Conservation (phyloP, 805 yeast genomes). For the Helenozyma baotianmanensis region DNA sequence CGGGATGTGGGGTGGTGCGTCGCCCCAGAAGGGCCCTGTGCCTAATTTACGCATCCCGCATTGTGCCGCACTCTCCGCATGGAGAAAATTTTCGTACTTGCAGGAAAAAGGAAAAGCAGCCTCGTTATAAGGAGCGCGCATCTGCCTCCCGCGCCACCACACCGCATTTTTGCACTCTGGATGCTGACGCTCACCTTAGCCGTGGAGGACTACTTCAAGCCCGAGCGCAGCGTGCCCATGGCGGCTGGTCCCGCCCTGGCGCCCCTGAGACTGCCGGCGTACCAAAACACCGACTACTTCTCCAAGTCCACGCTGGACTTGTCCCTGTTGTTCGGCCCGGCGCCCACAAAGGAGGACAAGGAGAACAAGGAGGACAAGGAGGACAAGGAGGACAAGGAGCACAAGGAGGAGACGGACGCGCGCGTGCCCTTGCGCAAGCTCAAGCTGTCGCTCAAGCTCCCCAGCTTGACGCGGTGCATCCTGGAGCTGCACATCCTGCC, state of each 20-base stretch:
- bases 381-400: too few species aligned
- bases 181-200: constrained; percentile 16
- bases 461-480: constrained; percentile 17
- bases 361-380: too few species aligned
- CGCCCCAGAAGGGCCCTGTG: too few species aligned
- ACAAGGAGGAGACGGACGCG: neutral
- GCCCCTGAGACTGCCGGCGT: neutral
- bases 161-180: neutral
- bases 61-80: neutral
- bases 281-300: too few species aligned
- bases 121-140: neutral
- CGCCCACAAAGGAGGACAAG: too few species aligned
- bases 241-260: constrained; percentile 5
- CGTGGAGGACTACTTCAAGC: constrained; percentile 11
- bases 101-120: neutral
- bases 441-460: constrained; percentile 22
- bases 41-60: too few species aligned
- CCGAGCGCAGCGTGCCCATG: constrained; percentile 6
- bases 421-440: constrained; percentile 15
- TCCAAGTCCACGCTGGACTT: too few species aligned
- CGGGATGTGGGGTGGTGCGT: too few species aligned
- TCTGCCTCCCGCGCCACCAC: neutral
- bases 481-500: constrained; percentile 25
- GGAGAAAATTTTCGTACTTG: neutral
- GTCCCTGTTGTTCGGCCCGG: too few species aligned